Percentiles rank a stretch among this genome's conserved stretches.
These are phyloP conservation scores for Protea cynaroides DNA, from an alignment of 164 flowering plant genomes.

Conservation along the genomic window DNA sequence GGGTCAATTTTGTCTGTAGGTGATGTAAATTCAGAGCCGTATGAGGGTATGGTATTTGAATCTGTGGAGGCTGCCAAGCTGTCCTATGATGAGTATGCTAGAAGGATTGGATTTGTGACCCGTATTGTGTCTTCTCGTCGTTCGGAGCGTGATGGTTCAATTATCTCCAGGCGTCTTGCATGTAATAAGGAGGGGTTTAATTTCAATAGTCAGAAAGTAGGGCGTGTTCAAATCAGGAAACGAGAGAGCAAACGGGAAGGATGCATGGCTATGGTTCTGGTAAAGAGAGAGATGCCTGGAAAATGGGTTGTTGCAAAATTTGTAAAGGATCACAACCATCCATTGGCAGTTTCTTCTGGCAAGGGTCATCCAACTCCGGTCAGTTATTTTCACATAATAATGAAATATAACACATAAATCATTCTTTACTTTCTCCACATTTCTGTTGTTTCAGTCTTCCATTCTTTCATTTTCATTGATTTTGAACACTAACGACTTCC, in stretches of 20 bases:
- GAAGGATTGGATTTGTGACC: conserved; percentile 36
- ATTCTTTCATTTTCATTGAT: no score
- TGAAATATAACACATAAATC: neutral
- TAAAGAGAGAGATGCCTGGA: conserved; percentile 49
- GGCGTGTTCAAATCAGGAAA: conserved; percentile 18
- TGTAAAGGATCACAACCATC: conserved; percentile 66
- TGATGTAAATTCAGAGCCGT: conserved; percentile 32
- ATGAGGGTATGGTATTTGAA: conserved; percentile 51
- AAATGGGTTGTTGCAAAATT: conserved; percentile 57
- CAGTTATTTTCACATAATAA: conserved; percentile 20
- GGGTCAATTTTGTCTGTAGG: conserved; percentile 16
- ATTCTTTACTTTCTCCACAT: no score
- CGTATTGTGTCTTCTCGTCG: conserved; percentile 44
- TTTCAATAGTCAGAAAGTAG: conserved; percentile 17
- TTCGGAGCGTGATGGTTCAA: conserved; percentile 48
- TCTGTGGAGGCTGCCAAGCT: conserved; percentile 45
- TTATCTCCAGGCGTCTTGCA: conserved; percentile 41
- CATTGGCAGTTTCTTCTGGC: conserved; percentile 33
- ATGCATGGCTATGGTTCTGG: conserved; percentile 33
- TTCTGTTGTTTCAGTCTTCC: no score
- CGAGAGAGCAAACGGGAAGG: conserved; percentile 31
- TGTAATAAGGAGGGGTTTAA: conserved; percentile 30
- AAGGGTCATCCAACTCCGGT: conserved; percentile 47
- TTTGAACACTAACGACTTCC: no score
- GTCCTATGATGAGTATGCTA: conserved; percentile 51